Evolutionary conservation across 495 filamentous ascomycete genomes (phyloP).

Genomic region (Xylaria bambusicola): DNA sequence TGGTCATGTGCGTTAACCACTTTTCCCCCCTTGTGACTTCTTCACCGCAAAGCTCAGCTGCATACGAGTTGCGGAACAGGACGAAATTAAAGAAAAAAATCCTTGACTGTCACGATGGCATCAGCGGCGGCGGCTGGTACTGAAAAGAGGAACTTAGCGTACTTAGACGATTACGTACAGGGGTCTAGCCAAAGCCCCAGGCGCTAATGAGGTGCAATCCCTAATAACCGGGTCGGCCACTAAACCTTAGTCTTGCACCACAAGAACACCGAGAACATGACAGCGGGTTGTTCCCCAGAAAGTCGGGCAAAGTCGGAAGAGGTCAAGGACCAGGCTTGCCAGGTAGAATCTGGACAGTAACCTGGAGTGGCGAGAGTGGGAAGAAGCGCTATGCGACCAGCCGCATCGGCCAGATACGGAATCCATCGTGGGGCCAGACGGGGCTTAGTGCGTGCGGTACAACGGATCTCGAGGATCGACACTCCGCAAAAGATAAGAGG

Average conservation of each 20-base stretch:
- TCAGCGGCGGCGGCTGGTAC: not conserved
- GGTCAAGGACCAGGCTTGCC: no score
- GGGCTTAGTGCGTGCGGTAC: no score
- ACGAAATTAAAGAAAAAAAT: not conserved
- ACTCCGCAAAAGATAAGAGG: not conserved
- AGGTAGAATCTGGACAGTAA: no score
- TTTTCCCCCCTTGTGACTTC: no score
- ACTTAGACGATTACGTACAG: not conserved
- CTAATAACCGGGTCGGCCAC: constrained; percentile 9
- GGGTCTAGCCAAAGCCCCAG: not conserved
- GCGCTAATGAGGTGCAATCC: constrained; percentile 3
- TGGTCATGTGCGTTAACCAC: not conserved
- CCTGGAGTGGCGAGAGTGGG: no score
- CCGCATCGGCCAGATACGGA: constrained; percentile 8
- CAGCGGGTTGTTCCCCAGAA: constrained; percentile 16
- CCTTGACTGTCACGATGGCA: constrained; percentile 16
- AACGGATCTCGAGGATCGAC: not conserved
- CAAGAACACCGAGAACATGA: no score
- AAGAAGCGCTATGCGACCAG: not conserved
- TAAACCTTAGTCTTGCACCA: not conserved
- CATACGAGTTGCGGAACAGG: not conserved
- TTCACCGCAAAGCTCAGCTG: not conserved
- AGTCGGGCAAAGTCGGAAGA: constrained; percentile 17
- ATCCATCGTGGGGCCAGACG: no score
- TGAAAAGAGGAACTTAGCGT: constrained; percentile 2